Base-by-base conservation (phyloP, 2,329 filamentous ascomycete genomes). In the Podosphaera fusca region DNA sequence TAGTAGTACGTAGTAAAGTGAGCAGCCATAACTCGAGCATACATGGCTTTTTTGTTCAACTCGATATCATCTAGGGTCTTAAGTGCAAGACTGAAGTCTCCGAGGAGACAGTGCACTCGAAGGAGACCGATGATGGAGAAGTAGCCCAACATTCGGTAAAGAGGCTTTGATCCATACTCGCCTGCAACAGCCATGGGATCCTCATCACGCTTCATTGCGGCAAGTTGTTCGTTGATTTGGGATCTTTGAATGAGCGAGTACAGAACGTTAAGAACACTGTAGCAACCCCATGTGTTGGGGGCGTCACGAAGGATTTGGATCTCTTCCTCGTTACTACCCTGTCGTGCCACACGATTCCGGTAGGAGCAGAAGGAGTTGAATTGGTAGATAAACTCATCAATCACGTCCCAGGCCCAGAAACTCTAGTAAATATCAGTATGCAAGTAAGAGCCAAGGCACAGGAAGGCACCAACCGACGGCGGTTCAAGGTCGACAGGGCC, bases 1-100 rank as follows among this genome's bases (percentile, higher is more conserved):
- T 96, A 96, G 81, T 98, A 98, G 81, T 96, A 98, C 63, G 92
- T 98, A 64, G 90, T 95, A 76, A 96, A 96, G 77, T 98, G 92
- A 58, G 92, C 92, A 57, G 92, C 90, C 92, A 98, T 96, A 70
- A 98, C 92, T 63, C 92, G 87, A 61, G 92, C 90, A 70, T 98
- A 98, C 87, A 96, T 96, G 72, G 92, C 89, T 78, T 96, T 96
- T 79, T 98, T 98, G 79, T 96, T 98, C 67, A 98, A 82, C 79
- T 98, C 92, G 68, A 98, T 96, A 70, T 96, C 90, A 70, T 98
- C 92, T 63, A 98, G 85, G 40, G 92, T 98, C 81, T 96, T 98
- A 68, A 98, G 81, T 55, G 92, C 92, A 61, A 98, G 81, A 73
- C 87, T 94, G 75, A 98, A 98, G 75, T 98, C 92, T 65, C 92